A percentile compares a stretch with the other conserved stretches of the same genome.
Evolutionary conservation across 768 basidiomycete genomes (phyloP).

Genomic region (Macrocybe gigantea): DNA sequence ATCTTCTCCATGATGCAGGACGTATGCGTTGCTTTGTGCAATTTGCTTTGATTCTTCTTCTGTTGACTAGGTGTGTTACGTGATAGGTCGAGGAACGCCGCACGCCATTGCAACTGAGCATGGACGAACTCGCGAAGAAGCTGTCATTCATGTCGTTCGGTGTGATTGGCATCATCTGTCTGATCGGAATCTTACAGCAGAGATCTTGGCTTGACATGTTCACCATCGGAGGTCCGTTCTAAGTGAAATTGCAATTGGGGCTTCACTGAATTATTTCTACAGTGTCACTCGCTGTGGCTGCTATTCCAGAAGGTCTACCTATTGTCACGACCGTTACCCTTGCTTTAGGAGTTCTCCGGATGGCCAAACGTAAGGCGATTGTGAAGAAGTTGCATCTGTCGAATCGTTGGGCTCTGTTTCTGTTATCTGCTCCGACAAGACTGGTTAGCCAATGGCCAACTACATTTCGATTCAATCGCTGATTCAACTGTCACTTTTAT

Average conservation of each 20-base stretch:
- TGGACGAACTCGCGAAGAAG: conserved; percentile 95
- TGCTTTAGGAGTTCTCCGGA: conserved; percentile 87
- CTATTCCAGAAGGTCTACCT: conserved; percentile 93
- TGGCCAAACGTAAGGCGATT: conserved; percentile 93
- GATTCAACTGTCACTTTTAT: conserved; percentile 12
- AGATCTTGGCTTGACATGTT: conserved; percentile 97
- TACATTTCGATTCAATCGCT: background rate
- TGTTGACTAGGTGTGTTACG: background rate
- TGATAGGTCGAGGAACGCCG: conserved; percentile 78
- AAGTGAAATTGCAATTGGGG: background rate
- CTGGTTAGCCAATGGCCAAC: conserved; percentile 43
- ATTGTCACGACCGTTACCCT: conserved; percentile 98
- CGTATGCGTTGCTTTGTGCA: conserved; percentile 31
- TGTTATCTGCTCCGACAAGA: conserved; percentile 98
- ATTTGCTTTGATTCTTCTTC: conserved; percentile 5
- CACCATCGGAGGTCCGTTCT: conserved; percentile 84
- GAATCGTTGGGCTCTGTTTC: conserved; percentile 91
- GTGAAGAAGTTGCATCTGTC: conserved; percentile 94
- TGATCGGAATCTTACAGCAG: conserved; percentile 82
- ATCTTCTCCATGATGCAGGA: conserved; percentile 99
- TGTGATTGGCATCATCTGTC: conserved; percentile 90
- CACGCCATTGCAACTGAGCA: conserved; percentile 86
- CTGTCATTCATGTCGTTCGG: conserved; percentile 87
- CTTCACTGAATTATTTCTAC: conserved; percentile 5
- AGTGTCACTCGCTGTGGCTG: conserved; percentile 98